Conservation (phyloP, 495 filamentous ascomycete genomes). For the Parathielavia hyrcaniae region DNA sequence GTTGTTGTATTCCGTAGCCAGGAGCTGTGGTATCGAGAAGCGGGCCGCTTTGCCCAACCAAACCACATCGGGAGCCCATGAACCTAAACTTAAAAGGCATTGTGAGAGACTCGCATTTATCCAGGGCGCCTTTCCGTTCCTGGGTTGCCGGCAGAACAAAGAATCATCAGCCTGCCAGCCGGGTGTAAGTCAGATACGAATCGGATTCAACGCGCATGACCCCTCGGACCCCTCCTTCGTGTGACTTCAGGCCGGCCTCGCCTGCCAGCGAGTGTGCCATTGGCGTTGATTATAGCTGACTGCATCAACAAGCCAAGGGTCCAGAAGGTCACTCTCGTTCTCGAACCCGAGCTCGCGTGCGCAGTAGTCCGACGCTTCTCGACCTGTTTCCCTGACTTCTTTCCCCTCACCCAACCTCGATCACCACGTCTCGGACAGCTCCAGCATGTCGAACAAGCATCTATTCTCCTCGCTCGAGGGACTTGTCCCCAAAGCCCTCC, state of each 20-base stretch:
- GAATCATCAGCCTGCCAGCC: slow-evolving; percentile 15
- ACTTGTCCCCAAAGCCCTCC: slow-evolving; percentile 51
- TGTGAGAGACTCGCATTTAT: slow-evolving; percentile 26
- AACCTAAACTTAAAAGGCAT: slow-evolving; percentile 20
- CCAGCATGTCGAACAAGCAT: slow-evolving; percentile 43
- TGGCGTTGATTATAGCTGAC: slow-evolving; percentile 14
- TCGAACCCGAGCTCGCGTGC: not conserved
- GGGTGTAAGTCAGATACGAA: slow-evolving; percentile 11
- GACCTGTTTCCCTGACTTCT: not conserved
- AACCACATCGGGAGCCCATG: slow-evolving; percentile 3
- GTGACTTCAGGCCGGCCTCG: slow-evolving; percentile 14
- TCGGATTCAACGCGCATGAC: slow-evolving; percentile 23
- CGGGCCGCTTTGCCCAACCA: not conserved
- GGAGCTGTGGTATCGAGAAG: not conserved
- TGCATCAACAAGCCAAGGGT: not conserved
- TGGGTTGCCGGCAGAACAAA: slow-evolving; percentile 24
- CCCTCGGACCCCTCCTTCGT: slow-evolving; percentile 29
- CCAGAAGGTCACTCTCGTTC: not conserved
- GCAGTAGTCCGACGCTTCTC: not conserved
- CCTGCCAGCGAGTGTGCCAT: slow-evolving; percentile 25
- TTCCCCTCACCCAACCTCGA: not conserved
- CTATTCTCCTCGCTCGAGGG: slow-evolving; percentile 43
- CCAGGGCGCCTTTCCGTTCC: slow-evolving; percentile 30
- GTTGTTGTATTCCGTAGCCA: slow-evolving; percentile 1
- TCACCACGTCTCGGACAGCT: not conserved